A percentile compares a stretch with the other conserved stretches of the same genome.
Conservation (phyloP, 1,284 basidiomycete species). For the Tilletia walkeri region DNA sequence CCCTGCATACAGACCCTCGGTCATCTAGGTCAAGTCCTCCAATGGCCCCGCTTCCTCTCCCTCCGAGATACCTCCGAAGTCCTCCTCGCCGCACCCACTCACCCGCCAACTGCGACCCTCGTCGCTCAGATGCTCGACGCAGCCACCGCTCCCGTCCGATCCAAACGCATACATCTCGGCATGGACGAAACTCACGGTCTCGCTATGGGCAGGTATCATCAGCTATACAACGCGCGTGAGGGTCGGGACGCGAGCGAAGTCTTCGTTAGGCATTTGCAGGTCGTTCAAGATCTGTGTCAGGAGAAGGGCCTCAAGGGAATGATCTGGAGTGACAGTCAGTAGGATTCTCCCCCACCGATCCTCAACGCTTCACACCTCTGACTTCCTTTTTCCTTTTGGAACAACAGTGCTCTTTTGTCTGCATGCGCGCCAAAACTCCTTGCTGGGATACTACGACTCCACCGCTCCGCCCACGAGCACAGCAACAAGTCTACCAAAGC, state of each 20-base stretch:
- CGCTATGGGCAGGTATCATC: constrained; percentile 54
- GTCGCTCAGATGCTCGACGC: constrained; percentile 50
- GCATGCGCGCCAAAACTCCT: constrained; percentile 53
- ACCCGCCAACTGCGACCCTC: constrained; percentile 51
- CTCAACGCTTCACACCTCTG: not conserved
- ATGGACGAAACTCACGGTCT: constrained; percentile 55
- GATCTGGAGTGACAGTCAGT: constrained; percentile 54
- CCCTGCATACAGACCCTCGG: constrained; percentile 57
- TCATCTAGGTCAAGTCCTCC: constrained; percentile 57
- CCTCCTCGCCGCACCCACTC: constrained; percentile 46
- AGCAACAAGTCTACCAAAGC: constrained; percentile 42
- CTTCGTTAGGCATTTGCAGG: constrained; percentile 41
- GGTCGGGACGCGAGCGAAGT: constrained; percentile 52
- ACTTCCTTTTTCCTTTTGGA: not conserved
- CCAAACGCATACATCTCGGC: constrained; percentile 49
- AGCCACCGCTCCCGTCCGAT: constrained; percentile 50
- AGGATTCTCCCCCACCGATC: not conserved
- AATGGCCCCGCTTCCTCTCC: constrained; percentile 55
- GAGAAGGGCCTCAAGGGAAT: constrained; percentile 47
- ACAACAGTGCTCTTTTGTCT: constrained; percentile 56
- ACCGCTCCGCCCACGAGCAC: constrained; percentile 22
- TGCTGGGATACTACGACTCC: constrained; percentile 54
- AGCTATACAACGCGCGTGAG: constrained; percentile 48
- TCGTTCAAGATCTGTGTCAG: constrained; percentile 54
- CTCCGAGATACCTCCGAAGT: constrained; percentile 57